Conservation (phyloP, 257 asterid genomes). For the Solanum pennellii region DNA sequence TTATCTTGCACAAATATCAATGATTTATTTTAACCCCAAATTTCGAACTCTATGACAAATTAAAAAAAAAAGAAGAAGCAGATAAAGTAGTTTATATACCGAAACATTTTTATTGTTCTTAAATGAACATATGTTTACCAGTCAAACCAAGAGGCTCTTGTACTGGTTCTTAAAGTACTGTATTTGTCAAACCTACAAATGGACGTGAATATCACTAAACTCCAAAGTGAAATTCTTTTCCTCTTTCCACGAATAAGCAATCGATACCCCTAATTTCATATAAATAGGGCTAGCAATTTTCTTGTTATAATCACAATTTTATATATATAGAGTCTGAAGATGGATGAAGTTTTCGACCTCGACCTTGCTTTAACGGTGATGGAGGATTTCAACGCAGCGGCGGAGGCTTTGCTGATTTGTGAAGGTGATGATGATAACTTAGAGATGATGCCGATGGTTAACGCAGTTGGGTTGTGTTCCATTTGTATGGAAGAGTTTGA, state of each 20-base stretch:
- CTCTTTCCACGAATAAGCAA: background rate
- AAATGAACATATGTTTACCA: too few relatives aligned
- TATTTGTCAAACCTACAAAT: background rate
- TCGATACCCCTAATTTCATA: background rate
- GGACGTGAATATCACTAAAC: background rate
- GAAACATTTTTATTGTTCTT: too few relatives aligned
- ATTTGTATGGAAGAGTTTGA: background rate
- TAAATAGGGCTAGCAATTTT: background rate
- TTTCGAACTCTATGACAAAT: too few relatives aligned
- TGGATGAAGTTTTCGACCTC: background rate
- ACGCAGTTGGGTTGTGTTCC: background rate
- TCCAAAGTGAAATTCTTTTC: background rate
- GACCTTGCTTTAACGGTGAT: background rate
- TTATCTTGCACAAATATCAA: too few relatives aligned
- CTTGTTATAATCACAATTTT: background rate
- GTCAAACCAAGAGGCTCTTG: background rate
- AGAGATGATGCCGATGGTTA: background rate
- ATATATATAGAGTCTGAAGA: background rate
- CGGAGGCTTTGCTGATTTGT: background rate
- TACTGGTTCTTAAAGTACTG: background rate
- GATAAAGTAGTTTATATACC: too few relatives aligned
- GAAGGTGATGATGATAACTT: background rate
- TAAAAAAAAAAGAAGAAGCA: too few relatives aligned
- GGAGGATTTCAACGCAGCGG: background rate
- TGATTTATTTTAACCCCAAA: too few relatives aligned